These are phyloP conservation scores for Trapa incisa DNA, from an alignment of 345 rosid species.

Conservation along the genomic window DNA sequence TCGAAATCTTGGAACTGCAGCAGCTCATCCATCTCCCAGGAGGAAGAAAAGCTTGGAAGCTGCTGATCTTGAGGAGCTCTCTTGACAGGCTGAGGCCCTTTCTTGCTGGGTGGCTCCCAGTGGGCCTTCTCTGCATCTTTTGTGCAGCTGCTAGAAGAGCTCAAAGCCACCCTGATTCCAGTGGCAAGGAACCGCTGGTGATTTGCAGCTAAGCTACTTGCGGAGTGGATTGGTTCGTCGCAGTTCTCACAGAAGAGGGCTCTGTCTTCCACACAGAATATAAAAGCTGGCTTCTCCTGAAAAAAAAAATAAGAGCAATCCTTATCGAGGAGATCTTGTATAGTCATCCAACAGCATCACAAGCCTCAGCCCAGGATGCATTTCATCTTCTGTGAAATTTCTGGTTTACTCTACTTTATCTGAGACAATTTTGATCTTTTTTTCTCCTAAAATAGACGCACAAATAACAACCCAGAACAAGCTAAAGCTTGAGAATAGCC, in stretches of 20 bases:
- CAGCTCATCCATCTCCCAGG: conserved; percentile 76
- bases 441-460: too few species aligned
- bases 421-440: too few species aligned
- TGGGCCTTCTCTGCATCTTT: conserved; percentile 36
- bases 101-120: conserved; percentile 57
- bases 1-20: conserved; percentile 61
- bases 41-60: conserved; percentile 29
- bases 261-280: conserved; percentile 95
- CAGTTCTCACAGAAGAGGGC: conserved; percentile 86
- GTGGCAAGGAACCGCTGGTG: conserved; percentile 89
- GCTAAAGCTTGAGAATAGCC: too few species aligned
- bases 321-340: neutral
- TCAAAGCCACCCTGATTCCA: conserved; percentile 77
- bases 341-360: too few species aligned
- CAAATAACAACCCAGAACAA: too few species aligned
- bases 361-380: too few species aligned
- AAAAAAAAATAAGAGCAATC: neutral
- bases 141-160: conserved; percentile 34
- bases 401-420: too few species aligned
- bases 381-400: too few species aligned
- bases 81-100: conserved; percentile 22
- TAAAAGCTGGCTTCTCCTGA: conserved; percentile 94
- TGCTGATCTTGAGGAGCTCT: conserved; percentile 27
- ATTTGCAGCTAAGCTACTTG: conserved; percentile 65
- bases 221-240: conserved; percentile 69